A percentile compares a stretch with the other conserved stretches of the same genome.
Evolutionary conservation across 805 yeast genomes (phyloP).

Genomic region (Wickerhamomyces queroliae): DNA sequence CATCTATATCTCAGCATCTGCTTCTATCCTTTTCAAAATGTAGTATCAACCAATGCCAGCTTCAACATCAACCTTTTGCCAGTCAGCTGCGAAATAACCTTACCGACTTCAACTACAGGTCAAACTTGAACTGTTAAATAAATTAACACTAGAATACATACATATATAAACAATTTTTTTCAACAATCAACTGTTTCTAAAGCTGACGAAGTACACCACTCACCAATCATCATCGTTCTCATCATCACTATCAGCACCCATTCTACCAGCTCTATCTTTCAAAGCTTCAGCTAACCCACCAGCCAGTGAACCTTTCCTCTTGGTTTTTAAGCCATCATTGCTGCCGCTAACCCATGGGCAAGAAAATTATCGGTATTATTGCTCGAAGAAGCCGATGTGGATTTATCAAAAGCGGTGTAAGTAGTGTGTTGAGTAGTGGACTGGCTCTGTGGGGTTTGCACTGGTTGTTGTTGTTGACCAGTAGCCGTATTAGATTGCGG

Average conservation of each 20-base stretch:
- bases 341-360: conserved; percentile 62
- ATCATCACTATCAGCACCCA: conserved; percentile 55
- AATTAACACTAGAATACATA: no score
- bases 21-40: no score
- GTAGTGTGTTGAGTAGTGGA: conserved; percentile 10
- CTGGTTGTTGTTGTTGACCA: no score
- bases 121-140: no score
- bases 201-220: no score
- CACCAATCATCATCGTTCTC: conserved; percentile 83
- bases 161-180: no score
- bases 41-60: no score
- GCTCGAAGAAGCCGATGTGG: conserved; percentile 10
- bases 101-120: no score
- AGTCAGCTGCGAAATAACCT: no score
- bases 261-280: conserved; percentile 67
- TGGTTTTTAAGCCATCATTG: conserved; percentile 55
- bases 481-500: conserved; percentile 30
- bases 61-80: no score
- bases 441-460: conserved; percentile 25
- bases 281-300: conserved; percentile 89
- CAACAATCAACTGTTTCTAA: no score
- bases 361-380: conserved; percentile 23
- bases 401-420: not conserved
- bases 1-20: no score
- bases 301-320: conserved; percentile 59